These are phyloP conservation scores for Cucurbita moschata DNA, from an alignment of 306 rosid genomes.

Conservation along the genomic window DNA sequence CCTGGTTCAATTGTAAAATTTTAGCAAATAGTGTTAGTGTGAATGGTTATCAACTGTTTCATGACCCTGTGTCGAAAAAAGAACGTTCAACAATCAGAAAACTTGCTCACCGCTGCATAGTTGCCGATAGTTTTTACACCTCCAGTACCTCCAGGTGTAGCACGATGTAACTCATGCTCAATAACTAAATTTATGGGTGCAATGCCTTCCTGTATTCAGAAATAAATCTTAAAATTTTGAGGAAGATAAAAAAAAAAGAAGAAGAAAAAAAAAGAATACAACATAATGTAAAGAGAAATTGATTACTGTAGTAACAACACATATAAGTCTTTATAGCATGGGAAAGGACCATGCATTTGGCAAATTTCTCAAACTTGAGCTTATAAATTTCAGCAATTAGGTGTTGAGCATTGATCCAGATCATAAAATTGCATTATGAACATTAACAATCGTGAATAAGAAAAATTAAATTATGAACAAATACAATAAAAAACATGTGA, in stretches of 20 bases:
- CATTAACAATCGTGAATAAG: not conserved
- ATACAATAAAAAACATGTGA: not conserved
- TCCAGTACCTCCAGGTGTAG: constrained; percentile 98
- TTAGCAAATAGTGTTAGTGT: not conserved
- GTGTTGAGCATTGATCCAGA: not conserved
- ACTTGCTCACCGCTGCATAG: constrained; percentile 81
- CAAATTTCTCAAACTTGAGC: not conserved
- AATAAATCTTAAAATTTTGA: not conserved
- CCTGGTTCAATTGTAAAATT: not conserved
- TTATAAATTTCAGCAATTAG: not conserved
- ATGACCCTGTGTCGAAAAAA: not conserved
- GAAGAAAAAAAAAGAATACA: not conserved
- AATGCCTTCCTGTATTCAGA: constrained; percentile 67
- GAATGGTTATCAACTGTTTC: not conserved
- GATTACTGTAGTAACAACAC: not conserved
- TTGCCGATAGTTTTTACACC: constrained; percentile 97
- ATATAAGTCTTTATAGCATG: not conserved
- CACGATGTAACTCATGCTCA: constrained; percentile 87
- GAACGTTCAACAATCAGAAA: not conserved
- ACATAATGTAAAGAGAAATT: not conserved
- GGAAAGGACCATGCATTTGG: not conserved
- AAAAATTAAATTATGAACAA: not conserved
- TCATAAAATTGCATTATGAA: not conserved
- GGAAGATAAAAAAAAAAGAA: not conserved
- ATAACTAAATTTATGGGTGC: constrained; percentile 83